Base-by-base conservation (phyloP, 768 basidiomycete genomes). In the Kwoniella europaea region DNA sequence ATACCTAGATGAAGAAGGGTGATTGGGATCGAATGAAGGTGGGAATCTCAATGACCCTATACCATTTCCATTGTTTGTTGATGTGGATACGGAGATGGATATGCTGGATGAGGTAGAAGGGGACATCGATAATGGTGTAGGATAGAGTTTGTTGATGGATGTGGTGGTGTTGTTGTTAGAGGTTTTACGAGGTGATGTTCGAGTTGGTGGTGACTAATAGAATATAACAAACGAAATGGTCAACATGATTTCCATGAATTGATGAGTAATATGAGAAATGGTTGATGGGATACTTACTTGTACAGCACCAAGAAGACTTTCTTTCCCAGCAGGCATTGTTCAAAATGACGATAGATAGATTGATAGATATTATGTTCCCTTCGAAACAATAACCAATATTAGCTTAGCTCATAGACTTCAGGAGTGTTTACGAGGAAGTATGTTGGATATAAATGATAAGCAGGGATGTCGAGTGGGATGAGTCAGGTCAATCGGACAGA, bases 121-220 rank as follows among this genome's bases (percentile, higher is more conserved):
- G 1, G 74, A 75, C 72, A 75, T 73, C 35, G 76, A 75, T 22
- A 78, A 16, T 9, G 76, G 76, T 2, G 76, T 78, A n/a, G 76
- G 76, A 55, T 74, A 73, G n/a, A 67, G 43, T 15, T 52, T 56
- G 29, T 62, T 52, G 1, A 50, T 43, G 3, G 69, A 57, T 4
- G 55, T 50, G 27, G 57, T 42, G n/a, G 57, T 35, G 66, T 59
- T 53, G 22, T 53, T 41, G 13, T 46, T 56, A n/a, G 64, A 62
- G 6, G 62, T 4, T 44, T 71, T 71, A 22, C 69, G 69, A 62
- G 69, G 69, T 10, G 69, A 71, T 61, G 63, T 50, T 18, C 69
- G 69, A 29, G 60, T 66, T 22, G 69, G 69, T 41, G 69, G 65
- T 35, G 69, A 44, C 69, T 70, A 22, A 35, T 35, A 35, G 5